These are phyloP conservation scores for Phyllosticta capitalensis DNA, from an alignment of 2,329 filamentous ascomycete species.

Conservation along the genomic window DNA sequence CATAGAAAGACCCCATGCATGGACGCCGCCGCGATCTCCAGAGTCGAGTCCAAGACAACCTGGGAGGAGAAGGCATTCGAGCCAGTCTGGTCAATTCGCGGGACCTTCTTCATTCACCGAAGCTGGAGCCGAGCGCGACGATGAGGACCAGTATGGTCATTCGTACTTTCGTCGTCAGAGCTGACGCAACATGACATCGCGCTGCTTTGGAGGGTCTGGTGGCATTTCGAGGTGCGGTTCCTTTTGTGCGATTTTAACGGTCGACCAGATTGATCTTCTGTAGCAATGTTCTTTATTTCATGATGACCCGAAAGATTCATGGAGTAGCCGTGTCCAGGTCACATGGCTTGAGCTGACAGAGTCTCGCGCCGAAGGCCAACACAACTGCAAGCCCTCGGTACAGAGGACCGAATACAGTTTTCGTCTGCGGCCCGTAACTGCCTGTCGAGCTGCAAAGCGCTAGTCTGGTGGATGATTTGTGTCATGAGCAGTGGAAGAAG, in stretches of 20 bases:
- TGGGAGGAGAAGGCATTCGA: neutral
- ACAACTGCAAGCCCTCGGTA: neutral
- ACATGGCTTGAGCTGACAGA: no score
- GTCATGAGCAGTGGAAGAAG: no score
- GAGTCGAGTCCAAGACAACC: neutral
- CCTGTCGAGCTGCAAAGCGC: no score
- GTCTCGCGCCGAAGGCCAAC: neutral
- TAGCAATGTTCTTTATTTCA: no score
- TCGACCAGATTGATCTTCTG: neutral
- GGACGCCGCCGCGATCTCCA: neutral
- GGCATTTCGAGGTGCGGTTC: no score
- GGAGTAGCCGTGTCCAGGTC: no score
- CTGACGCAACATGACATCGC: no score
- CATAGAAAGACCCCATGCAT: neutral
- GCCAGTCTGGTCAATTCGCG: neutral
- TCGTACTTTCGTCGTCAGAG: neutral
- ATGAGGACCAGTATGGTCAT: neutral
- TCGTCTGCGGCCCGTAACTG: neutral
- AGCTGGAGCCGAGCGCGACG: neutral
- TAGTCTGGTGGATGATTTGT: no score
- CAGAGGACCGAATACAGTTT: no score
- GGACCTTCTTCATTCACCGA: neutral
- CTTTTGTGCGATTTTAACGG: neutral
- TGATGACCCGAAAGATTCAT: no score
- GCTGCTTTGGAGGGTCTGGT: no score